These are phyloP conservation scores for Torulaspora pretoriensis DNA, from an alignment of 1,139 yeast species.

Conservation along the genomic window DNA sequence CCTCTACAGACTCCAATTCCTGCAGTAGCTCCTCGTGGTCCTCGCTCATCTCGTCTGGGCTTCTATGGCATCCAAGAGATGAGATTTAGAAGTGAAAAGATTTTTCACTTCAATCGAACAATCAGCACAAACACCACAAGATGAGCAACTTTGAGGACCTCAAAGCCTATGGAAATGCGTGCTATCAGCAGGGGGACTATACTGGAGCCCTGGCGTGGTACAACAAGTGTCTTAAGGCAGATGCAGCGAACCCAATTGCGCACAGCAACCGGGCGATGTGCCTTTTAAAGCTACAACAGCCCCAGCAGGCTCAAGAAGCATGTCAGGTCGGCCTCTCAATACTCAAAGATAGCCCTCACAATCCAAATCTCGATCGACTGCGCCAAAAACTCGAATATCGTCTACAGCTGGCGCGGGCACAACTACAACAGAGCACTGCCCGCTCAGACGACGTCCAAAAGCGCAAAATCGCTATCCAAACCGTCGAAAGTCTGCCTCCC, in stretches of 20 bases:
- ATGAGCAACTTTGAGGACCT: constrained; percentile 29
- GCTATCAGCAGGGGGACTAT: constrained; percentile 53
- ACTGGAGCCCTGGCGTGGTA: constrained; percentile 58
- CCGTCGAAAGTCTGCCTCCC: constrained; percentile 46
- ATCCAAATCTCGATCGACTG: constrained; percentile 28
- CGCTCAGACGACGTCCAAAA: too few relatives aligned
- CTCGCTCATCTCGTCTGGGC: constrained; percentile 6
- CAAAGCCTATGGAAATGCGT: constrained; percentile 57
- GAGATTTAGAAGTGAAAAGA: not conserved
- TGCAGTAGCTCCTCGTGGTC: constrained; percentile 57
- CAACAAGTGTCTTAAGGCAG: constrained; percentile 58
- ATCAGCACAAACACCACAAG: not conserved
- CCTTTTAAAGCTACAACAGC: constrained; percentile 52
- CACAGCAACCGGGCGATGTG: constrained; percentile 81
- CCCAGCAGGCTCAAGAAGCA: constrained; percentile 56
- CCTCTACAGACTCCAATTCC: constrained; percentile 78
- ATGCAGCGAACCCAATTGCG: constrained; percentile 56
- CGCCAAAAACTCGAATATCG: constrained; percentile 56
- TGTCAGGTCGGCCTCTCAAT: constrained; percentile 47
- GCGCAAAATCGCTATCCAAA: constrained; percentile 40
- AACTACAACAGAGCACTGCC: constrained; percentile 15
- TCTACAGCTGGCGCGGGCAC: constrained; percentile 45
- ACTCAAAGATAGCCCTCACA: constrained; percentile 19
- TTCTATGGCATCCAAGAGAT: constrained; percentile 1
- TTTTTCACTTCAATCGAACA: constrained; percentile 1